These are phyloP conservation scores for Artemisia tridentata DNA, from an alignment of 129 eudicot genomes.

Conservation along the genomic window DNA sequence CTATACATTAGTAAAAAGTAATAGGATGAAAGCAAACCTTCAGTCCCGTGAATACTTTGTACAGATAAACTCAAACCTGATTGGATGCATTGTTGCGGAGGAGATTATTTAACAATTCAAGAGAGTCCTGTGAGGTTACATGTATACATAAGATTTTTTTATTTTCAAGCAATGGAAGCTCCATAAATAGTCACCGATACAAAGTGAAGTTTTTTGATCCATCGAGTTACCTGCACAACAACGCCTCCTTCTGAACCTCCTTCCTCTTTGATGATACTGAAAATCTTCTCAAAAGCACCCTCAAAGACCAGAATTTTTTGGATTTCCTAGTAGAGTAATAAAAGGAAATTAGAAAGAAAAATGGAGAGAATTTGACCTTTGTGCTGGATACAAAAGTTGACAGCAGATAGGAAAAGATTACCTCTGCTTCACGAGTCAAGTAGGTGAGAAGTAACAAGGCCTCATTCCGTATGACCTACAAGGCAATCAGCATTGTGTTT, in stretches of 20 bases:
- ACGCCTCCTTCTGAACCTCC: constrained; percentile 99
- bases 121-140: constrained; percentile 71
- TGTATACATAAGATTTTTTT: not conserved
- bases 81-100: constrained; percentile 72
- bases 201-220: not conserved
- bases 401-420: constrained; percentile 23
- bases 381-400: constrained; percentile 5
- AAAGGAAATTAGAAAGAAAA: constrained; percentile 2
- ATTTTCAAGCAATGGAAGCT: not conserved
- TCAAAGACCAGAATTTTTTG: constrained; percentile 98
- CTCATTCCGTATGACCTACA: constrained; percentile 90
- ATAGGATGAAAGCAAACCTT: constrained; percentile 14
- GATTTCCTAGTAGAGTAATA: constrained; percentile 59
- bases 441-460: constrained; percentile 92
- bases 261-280: constrained; percentile 86
- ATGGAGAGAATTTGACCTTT: constrained; percentile 16
- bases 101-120: constrained; percentile 86
- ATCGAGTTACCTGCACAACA: constrained; percentile 78
- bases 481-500: constrained; percentile 6
- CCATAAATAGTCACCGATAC: too few species aligned
- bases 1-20: constrained; percentile 29
- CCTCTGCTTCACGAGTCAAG: constrained; percentile 98
- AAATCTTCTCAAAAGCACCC: constrained; percentile 98
- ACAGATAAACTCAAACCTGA: constrained; percentile 54
- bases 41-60: not conserved